These are phyloP conservation scores for Fusarium brevicatenulatum DNA, from an alignment of 2,329 filamentous ascomycete genomes.

Conservation along the genomic window DNA sequence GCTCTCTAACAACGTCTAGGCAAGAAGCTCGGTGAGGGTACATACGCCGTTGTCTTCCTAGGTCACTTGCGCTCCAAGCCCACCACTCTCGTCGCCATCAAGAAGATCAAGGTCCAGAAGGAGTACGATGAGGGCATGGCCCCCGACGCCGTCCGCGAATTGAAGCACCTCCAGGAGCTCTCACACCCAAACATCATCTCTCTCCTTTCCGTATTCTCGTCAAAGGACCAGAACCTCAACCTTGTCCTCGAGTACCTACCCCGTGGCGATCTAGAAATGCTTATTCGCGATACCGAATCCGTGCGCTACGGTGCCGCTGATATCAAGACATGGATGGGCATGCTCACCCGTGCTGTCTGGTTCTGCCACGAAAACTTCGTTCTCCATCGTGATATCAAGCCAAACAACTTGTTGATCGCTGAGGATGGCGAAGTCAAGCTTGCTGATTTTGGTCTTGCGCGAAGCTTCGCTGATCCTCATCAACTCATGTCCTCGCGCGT, in stretches of 20 bases:
- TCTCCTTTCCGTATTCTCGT: constrained; percentile 91
- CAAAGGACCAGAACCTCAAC: constrained; percentile 96
- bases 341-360: constrained; percentile 92
- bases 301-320: constrained; percentile 88
- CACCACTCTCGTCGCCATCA: constrained; percentile 83
- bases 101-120: constrained; percentile 88
- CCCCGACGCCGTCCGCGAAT: constrained; percentile 93
- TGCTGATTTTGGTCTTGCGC: constrained; percentile 95
- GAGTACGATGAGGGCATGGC: constrained; percentile 92
- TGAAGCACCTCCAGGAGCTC: constrained; percentile 94
- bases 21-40: constrained; percentile 93
- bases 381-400: constrained; percentile 97
- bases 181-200: constrained; percentile 96
- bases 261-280: constrained; percentile 92
- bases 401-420: constrained; percentile 95
- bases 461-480: constrained; percentile 89
- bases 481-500: constrained; percentile 91
- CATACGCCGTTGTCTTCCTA: constrained; percentile 94
- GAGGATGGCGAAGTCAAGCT: constrained; percentile 94
- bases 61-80: constrained; percentile 82
- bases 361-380: constrained; percentile 97
- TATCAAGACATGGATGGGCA: constrained; percentile 98
- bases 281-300: constrained; percentile 83
- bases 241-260: constrained; percentile 94
- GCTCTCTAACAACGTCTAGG: constrained; percentile 58